Conservation (phyloP, 305 asterid genomes). For the Solanum hybrid region DNA sequence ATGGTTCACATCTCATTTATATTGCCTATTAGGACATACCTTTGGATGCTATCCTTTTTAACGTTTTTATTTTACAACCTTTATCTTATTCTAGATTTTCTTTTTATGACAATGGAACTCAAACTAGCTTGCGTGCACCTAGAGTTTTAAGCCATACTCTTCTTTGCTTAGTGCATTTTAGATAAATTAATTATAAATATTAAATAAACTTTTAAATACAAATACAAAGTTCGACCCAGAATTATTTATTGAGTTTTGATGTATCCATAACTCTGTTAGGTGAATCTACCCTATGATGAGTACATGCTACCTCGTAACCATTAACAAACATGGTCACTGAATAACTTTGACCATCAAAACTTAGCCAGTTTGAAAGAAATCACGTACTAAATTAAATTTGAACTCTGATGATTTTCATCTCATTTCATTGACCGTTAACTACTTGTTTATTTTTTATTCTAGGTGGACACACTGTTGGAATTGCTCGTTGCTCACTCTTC, state of each 20-base stretch:
- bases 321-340: background rate
- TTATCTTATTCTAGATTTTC: background rate
- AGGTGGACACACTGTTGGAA: constrained; percentile 56
- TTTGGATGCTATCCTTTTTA: background rate
- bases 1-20: background rate
- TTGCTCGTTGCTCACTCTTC: constrained; percentile 38
- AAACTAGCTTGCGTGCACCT: background rate
- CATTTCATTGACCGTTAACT: background rate
- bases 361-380: too few species aligned
- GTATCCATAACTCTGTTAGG: background rate
- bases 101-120: background rate
- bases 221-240: rapidly evolving
- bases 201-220: too few species aligned
- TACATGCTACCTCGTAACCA: background rate
- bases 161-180: background rate
- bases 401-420: background rate
- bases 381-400: background rate
- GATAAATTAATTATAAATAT: too few species aligned
- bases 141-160: background rate
- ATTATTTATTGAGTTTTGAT: background rate
- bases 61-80: background rate
- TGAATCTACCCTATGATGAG: background rate
- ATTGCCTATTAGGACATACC: background rate
- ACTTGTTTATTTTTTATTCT: background rate
- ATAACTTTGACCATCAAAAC: background rate